Percentiles rank a stretch among this genome's conserved stretches.
phyloP scores from a whole-genome alignment of 495 filamentous ascomycete species.

The Neurospora sp. region DNA sequence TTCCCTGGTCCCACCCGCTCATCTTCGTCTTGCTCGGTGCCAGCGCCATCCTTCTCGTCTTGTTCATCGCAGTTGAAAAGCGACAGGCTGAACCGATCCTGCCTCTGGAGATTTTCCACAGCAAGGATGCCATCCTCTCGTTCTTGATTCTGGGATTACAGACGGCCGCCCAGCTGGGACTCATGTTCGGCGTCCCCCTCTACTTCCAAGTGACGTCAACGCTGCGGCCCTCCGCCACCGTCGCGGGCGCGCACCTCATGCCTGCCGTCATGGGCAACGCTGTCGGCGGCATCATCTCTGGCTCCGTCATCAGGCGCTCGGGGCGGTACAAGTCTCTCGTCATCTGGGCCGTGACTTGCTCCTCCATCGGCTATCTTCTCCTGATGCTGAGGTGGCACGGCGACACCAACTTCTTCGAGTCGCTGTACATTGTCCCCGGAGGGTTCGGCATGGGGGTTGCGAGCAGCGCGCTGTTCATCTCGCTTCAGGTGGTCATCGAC shows the following conservation, averaged over 20 bases:
- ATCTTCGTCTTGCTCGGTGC: conserved; percentile 25
- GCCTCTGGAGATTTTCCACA: conserved; percentile 45
- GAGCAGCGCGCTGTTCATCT: conserved; percentile 43
- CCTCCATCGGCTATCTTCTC: conserved; percentile 42
- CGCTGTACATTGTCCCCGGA: conserved; percentile 52
- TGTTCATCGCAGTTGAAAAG: conserved; percentile 43
- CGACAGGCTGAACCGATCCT: conserved; percentile 52
- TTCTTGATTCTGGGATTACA: conserved; percentile 47
- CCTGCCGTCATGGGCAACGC: conserved; percentile 58
- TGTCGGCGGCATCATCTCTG: conserved; percentile 49
- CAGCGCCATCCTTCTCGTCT: conserved; percentile 26
- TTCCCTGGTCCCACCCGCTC: conserved; percentile 45
- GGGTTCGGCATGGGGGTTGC: conserved; percentile 47
- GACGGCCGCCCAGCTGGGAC: conserved; percentile 45
- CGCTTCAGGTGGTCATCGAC: conserved; percentile 43
- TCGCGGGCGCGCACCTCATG: conserved; percentile 50
- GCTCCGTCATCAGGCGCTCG: conserved; percentile 46
- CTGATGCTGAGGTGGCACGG: conserved; percentile 54
- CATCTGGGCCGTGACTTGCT: conserved; percentile 38
- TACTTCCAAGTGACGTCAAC: conserved; percentile 58
- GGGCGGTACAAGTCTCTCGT: conserved; percentile 50
- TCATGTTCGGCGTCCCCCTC: conserved; percentile 52
- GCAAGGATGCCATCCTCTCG: conserved; percentile 42
- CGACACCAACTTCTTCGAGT: conserved; percentile 47
- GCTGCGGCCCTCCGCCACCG: conserved; percentile 36